Evolutionary conservation across 2,329 filamentous ascomycete genomes (phyloP).

Genomic region (Shiraia sp.): DNA sequence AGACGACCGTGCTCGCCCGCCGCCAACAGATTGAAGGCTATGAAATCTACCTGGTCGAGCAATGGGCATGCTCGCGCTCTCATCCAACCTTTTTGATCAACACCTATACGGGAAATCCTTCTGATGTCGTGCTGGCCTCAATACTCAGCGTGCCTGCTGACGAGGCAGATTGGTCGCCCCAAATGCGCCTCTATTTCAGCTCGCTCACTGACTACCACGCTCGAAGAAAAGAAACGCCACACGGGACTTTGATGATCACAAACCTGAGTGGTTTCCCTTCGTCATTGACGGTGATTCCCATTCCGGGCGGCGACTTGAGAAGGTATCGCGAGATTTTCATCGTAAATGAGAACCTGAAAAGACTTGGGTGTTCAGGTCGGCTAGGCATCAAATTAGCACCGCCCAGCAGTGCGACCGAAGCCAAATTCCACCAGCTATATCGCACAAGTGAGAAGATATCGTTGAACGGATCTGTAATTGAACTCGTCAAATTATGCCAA

Average conservation of each 20-base stretch:
- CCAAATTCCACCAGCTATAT: slow-evolving; percentile 92
- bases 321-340: slow-evolving; percentile 83
- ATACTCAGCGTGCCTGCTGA: slow-evolving; percentile 82
- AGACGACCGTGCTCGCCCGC: slow-evolving; percentile 74
- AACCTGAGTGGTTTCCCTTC: slow-evolving; percentile 93
- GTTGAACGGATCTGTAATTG: slow-evolving; percentile 76
- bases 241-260: slow-evolving; percentile 90
- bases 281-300: slow-evolving; percentile 84
- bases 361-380: slow-evolving; percentile 87
- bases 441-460: slow-evolving; percentile 81
- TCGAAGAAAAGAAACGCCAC: slow-evolving; percentile 75
- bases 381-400: slow-evolving; percentile 79
- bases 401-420: slow-evolving; percentile 78
- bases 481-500: slow-evolving; percentile 90
- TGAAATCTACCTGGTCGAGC: slow-evolving; percentile 91
- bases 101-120: slow-evolving; percentile 86
- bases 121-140: slow-evolving; percentile 76
- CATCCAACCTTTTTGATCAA: slow-evolving; percentile 91
- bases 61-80: slow-evolving; percentile 92
- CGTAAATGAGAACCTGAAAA: slow-evolving; percentile 91
- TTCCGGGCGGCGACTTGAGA: slow-evolving; percentile 83
- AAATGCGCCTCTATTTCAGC: slow-evolving; percentile 81
- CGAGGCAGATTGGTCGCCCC: slow-evolving; percentile 76
- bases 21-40: slow-evolving; percentile 75
- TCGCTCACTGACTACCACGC: slow-evolving; percentile 86